Conservation (phyloP, 176 grass and related monocot genomes). For the Puccinellia tenuiflora region DNA sequence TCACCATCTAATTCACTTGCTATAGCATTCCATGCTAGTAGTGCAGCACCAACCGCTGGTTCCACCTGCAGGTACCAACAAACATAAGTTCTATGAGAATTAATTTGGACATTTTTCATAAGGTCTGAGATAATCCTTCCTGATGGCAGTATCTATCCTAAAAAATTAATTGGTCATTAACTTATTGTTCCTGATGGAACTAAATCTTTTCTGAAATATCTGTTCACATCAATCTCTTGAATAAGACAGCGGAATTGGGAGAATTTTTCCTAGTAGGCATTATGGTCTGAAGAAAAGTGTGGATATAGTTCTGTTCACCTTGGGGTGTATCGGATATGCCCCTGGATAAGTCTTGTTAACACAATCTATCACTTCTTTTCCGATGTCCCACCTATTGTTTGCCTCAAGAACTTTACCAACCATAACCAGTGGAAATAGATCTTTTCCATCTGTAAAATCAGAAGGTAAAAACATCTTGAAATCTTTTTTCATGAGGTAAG, state of each 20-base stretch:
- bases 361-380: constrained; percentile 66
- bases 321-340: constrained; percentile 58
- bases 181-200: neutral
- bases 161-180: neutral
- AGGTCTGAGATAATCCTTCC: neutral
- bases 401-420: constrained; percentile 75
- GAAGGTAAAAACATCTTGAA: constrained; percentile 24
- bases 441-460: constrained; percentile 47
- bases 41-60: constrained; percentile 66
- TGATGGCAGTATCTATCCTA: neutral
- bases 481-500: neutral
- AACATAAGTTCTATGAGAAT: constrained; percentile 2
- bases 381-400: constrained; percentile 76
- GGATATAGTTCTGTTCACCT: constrained; percentile 33
- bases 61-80: constrained; percentile 54
- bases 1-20: constrained; percentile 37
- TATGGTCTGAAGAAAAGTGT: neutral
- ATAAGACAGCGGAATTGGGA: neutral
- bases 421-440: constrained; percentile 69
- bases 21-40: constrained; percentile 61
- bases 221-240: neutral
- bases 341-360: constrained; percentile 56
- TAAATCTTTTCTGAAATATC: neutral
- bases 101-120: neutral
- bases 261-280: neutral